phyloP scores from a whole-genome alignment of 2,329 filamentous ascomycete species.

The Myrmaecium sp. region DNA sequence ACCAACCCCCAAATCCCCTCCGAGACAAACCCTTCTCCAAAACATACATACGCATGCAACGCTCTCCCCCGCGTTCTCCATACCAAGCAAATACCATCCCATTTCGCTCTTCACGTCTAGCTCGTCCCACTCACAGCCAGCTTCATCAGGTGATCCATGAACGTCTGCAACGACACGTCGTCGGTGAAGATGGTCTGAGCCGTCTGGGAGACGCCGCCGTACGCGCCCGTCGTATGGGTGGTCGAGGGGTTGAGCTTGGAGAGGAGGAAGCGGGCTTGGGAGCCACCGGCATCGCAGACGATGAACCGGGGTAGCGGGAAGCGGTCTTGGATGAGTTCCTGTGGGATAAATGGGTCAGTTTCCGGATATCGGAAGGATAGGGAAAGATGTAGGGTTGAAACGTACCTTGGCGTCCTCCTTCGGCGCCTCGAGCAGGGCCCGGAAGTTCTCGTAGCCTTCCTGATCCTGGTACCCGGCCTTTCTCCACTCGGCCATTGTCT shows the following conservation, averaged over 20 bases:
- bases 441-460: constrained; percentile 96
- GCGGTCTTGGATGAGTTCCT: constrained; percentile 92
- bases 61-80: too few relatives aligned
- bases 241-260: constrained; percentile 96
- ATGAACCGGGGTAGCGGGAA: constrained; percentile 98
- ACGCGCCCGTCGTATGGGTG: constrained; percentile 84
- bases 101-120: too few relatives aligned
- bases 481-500: constrained; percentile 94
- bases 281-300: constrained; percentile 95
- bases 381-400: constrained; percentile 7
- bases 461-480: constrained; percentile 97
- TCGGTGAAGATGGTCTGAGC: constrained; percentile 99
- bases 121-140: too few relatives aligned
- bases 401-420: constrained; percentile 90
- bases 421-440: constrained; percentile 68
- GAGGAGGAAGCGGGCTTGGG: constrained; percentile 88
- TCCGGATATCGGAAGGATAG: constrained; percentile 2
- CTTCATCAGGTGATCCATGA: constrained; percentile 99
- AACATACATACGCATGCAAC: too few relatives aligned
- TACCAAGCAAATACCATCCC: too few relatives aligned
- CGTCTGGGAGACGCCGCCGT: constrained; percentile 75
- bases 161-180: constrained; percentile 92
- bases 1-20: too few relatives aligned
- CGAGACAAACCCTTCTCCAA: too few relatives aligned
- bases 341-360: constrained; percentile 4